These are phyloP conservation scores for Sporisorium exsertum DNA, from an alignment of 1,284 basidiomycete species.

Conservation along the genomic window DNA sequence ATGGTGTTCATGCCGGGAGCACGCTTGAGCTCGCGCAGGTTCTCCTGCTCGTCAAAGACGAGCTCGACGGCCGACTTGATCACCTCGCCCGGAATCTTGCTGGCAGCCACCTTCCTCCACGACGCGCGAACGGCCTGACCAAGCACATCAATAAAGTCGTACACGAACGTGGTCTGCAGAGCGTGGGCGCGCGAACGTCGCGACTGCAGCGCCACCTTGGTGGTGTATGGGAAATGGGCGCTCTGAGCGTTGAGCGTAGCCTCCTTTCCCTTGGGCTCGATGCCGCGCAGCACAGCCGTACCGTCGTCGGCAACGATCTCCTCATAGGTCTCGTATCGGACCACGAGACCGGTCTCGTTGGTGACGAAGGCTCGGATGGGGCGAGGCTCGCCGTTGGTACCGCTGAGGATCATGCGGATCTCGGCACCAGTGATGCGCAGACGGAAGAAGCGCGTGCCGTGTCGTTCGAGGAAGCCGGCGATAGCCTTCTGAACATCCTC, in stretches of 20 bases:
- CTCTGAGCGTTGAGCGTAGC: slow-evolving; percentile 60
- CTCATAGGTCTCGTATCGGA: slow-evolving; percentile 99
- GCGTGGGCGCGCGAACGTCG: slow-evolving; percentile 99
- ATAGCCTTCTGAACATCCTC: slow-evolving; percentile 96
- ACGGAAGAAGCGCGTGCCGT: slow-evolving; percentile 94
- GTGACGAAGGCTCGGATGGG: slow-evolving; percentile 97
- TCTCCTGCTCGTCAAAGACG: slow-evolving; percentile 85
- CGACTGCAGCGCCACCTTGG: slow-evolving; percentile 98
- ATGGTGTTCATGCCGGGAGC: slow-evolving; percentile 92
- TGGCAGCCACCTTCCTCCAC: slow-evolving; percentile 81
- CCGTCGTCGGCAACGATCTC: slow-evolving; percentile 97
- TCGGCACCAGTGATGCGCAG: slow-evolving; percentile 97
- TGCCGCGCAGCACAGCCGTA: slow-evolving; percentile 87
- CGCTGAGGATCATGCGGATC: slow-evolving; percentile 93
- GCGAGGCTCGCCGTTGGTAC: slow-evolving; percentile 84
- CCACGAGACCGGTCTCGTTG: slow-evolving; percentile 98
- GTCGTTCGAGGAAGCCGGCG: slow-evolving; percentile 94
- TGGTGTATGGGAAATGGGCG: slow-evolving; percentile 79
- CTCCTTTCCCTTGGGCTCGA: slow-evolving; percentile 47
- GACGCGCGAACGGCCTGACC: slow-evolving; percentile 93
- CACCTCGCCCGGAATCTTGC: slow-evolving; percentile 55
- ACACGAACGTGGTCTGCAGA: slow-evolving; percentile 95
- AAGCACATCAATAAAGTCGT: slow-evolving; percentile 99
- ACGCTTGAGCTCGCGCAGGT: slow-evolving; percentile 88
- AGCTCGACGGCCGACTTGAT: slow-evolving; percentile 73